Conservation (phyloP, 78 protist species). For the Dictyostelium brefeldianum region DNA sequence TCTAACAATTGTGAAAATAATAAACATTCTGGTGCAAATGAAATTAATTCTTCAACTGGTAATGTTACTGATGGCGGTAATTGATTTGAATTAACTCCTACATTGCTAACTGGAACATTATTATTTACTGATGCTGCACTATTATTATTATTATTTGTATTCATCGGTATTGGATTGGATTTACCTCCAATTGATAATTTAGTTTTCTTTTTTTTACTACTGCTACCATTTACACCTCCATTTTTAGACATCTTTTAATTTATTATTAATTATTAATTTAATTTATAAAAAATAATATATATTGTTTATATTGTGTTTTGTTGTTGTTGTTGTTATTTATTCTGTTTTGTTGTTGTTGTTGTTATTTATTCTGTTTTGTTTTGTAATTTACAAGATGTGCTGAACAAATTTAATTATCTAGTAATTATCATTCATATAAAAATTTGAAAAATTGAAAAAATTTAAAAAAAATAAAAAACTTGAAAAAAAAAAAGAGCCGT, state of each 20-base stretch:
- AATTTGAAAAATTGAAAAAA: too few species aligned
- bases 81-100: background rate
- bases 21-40: constrained; percentile 57
- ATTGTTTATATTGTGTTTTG: too few species aligned
- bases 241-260: background rate
- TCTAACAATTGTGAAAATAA: constrained; percentile 53
- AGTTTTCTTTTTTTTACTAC: constrained; percentile 15
- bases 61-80: constrained; percentile 52
- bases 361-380: too few species aligned
- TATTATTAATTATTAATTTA: background rate
- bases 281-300: too few species aligned
- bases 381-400: too few species aligned
- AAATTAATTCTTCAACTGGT: constrained; percentile 47
- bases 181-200: background rate
- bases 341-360: too few species aligned
- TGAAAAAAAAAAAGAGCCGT: too few species aligned
- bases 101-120: background rate
- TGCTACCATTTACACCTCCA: background rate
- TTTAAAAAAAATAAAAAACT: too few species aligned
- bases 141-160: background rate
- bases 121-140: background rate
- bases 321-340: too few species aligned
- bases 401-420: too few species aligned
- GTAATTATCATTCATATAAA: too few species aligned
- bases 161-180: background rate